A percentile compares a stretch with the other conserved stretches of the same genome.
These are phyloP conservation scores for Trapa incisa DNA, from an alignment of 345 rosid species.

Conservation along the genomic window DNA sequence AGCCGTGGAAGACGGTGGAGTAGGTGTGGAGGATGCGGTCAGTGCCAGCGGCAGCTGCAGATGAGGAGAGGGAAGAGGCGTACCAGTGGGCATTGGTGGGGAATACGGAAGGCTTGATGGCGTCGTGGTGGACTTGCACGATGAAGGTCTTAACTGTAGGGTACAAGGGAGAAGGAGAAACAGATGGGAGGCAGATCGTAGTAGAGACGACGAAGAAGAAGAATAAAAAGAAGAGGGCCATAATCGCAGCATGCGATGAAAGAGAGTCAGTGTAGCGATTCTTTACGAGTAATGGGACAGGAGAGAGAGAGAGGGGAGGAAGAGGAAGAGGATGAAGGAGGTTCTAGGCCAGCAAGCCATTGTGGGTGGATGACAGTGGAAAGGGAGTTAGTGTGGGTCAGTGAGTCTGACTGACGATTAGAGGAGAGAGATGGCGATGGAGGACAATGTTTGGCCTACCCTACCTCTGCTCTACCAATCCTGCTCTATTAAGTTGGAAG, in stretches of 20 bases:
- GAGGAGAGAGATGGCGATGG: too few relatives aligned
- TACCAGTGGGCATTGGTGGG: constrained; percentile 87
- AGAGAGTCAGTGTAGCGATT: neutral
- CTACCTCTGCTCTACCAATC: too few relatives aligned
- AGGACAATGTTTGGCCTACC: too few relatives aligned
- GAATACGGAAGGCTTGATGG: constrained; percentile 76
- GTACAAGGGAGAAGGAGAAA: neutral
- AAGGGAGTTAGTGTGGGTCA: too few relatives aligned
- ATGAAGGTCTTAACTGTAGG: constrained; percentile 31
- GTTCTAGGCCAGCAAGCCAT: too few relatives aligned
- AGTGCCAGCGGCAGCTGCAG: constrained; percentile 6
- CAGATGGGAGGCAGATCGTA: neutral
- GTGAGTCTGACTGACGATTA: too few relatives aligned
- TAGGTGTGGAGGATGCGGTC: constrained; percentile 56
- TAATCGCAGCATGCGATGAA: neutral
- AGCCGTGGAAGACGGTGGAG: constrained; percentile 88
- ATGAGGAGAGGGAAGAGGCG: constrained; percentile 37
- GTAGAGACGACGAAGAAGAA: neutral
- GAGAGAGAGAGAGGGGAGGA: neutral
- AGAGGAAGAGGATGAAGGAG: too few relatives aligned
- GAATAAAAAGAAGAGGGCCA: constrained; percentile 2
- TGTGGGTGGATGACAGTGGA: too few relatives aligned
- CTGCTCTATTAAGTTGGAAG: too few relatives aligned
- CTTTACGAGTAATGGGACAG: neutral
- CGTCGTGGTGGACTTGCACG: constrained; percentile 30